Percentiles rank a stretch among this genome's conserved stretches.
These are phyloP conservation scores for Cercophora newfieldiana DNA, from an alignment of 495 filamentous ascomycete species.

Conservation along the genomic window DNA sequence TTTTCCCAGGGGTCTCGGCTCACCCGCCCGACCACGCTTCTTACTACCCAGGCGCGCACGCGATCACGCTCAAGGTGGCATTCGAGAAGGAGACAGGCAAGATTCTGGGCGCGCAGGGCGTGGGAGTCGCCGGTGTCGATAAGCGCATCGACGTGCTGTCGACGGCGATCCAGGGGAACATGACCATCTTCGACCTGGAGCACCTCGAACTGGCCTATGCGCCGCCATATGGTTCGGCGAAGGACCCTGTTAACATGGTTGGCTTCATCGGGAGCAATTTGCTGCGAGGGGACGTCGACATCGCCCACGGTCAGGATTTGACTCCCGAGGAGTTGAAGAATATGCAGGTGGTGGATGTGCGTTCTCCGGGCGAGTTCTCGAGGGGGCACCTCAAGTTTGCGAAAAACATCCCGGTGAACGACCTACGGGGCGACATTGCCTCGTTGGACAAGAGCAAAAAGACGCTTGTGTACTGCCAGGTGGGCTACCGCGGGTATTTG, in stretches of 20 bases:
- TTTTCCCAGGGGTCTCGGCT: constrained; percentile 36
- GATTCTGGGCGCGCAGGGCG: constrained; percentile 32
- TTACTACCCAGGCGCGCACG: constrained; percentile 35
- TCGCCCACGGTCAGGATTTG: constrained; percentile 32
- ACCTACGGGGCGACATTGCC: constrained; percentile 20
- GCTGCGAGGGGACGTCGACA: constrained; percentile 31
- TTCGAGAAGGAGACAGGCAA: constrained; percentile 25
- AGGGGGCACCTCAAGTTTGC: constrained; percentile 25
- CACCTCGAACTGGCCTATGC: constrained; percentile 37
- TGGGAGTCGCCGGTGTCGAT: constrained; percentile 29
- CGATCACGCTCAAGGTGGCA: constrained; percentile 28
- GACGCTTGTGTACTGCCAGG: constrained; percentile 27
- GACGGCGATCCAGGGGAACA: constrained; percentile 30
- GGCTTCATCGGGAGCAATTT: constrained; percentile 34
- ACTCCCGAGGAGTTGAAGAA: constrained; percentile 6
- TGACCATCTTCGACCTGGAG: constrained; percentile 37
- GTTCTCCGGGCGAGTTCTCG: constrained; percentile 26
- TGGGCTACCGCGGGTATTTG: constrained; percentile 35
- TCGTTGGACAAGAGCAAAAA: constrained; percentile 23
- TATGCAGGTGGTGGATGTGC: constrained; percentile 30
- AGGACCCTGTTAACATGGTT: constrained; percentile 40
- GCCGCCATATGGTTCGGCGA: constrained; percentile 36
- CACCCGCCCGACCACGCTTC: constrained; percentile 37
- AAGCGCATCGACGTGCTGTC: constrained; percentile 37
- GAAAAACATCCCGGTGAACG: constrained; percentile 26